A percentile compares a stretch with the other conserved stretches of the same genome.
Evolutionary conservation across 768 basidiomycete species (phyloP).

Genomic region (Boletus tomentosulus): DNA sequence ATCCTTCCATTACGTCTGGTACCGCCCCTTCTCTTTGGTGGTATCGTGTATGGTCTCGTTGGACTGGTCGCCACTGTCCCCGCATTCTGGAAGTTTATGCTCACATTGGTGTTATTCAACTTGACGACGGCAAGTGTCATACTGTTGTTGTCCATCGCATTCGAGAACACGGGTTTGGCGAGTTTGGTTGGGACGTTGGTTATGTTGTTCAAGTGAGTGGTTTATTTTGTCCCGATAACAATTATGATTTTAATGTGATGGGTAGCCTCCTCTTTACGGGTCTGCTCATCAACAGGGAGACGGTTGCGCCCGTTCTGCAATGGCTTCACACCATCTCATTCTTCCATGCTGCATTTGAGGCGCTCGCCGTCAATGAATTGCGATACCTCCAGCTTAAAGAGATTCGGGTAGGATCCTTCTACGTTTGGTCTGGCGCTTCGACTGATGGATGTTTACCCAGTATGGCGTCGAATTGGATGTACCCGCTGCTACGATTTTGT

Average conservation of each 20-base stretch:
- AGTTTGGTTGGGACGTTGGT: conserved; percentile 91
- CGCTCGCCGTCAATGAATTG: conserved; percentile 95
- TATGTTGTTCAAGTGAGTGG: conserved; percentile 95
- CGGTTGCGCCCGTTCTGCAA: conserved; percentile 62
- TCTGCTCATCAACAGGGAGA: conserved; percentile 89
- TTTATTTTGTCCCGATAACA: conserved; percentile 1
- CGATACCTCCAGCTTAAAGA: conserved; percentile 92
- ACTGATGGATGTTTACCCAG: conserved; percentile 38
- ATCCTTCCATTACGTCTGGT: conserved; percentile 92
- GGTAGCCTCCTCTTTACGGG: conserved; percentile 91
- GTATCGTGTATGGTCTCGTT: conserved; percentile 91
- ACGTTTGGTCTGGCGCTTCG: not conserved
- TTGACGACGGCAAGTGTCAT: conserved; percentile 92
- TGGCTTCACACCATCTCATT: conserved; percentile 93
- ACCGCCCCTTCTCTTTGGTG: conserved; percentile 92
- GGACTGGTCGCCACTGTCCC: conserved; percentile 89
- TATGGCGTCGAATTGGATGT: conserved; percentile 97
- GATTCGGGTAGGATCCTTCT: conserved; percentile 57
- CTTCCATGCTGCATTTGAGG: conserved; percentile 99
- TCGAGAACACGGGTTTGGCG: conserved; percentile 82
- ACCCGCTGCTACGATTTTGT: conserved; percentile 92
- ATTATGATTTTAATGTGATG: conserved; percentile 2
- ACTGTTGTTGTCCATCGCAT: conserved; percentile 83
- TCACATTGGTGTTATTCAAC: conserved; percentile 95
- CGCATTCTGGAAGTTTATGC: conserved; percentile 97